Evolutionary conservation across 768 basidiomycete species (phyloP).

Genomic region (Leccinum variicolor): DNA sequence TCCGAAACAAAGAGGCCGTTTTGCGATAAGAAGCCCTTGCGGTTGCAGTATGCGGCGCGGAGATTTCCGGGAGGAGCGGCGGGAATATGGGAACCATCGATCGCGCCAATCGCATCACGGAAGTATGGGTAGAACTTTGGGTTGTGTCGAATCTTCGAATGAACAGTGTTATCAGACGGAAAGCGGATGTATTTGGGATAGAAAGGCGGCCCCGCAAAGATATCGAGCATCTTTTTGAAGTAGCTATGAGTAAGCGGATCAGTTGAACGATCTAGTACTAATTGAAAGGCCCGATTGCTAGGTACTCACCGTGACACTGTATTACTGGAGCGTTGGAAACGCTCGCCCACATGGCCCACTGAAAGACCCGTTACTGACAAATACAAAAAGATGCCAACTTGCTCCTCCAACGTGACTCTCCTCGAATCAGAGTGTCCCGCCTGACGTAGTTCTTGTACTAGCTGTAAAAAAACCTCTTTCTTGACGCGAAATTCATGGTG

Average conservation of each 20-base stretch:
- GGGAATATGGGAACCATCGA: neutral
- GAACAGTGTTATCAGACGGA: neutral
- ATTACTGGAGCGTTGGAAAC: neutral
- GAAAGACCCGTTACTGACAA: neutral
- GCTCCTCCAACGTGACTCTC: neutral
- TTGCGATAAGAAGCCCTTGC: neutral
- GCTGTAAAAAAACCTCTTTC: neutral
- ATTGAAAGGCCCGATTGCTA: neutral
- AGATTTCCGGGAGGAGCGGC: neutral
- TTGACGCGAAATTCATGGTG: neutral
- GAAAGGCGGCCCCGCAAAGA: neutral
- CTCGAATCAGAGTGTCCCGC: neutral
- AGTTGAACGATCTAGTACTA: neutral
- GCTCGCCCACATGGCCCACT: neutral
- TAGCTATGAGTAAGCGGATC: neutral
- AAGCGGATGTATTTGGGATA: neutral
- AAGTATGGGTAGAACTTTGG: neutral
- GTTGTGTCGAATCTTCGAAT: neutral
- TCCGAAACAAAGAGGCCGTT: neutral
- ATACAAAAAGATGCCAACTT: neutral
- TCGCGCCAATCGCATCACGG: neutral
- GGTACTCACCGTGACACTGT: neutral
- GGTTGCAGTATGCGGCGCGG: neutral
- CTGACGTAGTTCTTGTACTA: neutral
- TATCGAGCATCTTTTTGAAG: neutral